A percentile compares a stretch with the other conserved stretches of the same genome.
phyloP scores from a whole-genome alignment of 805 yeast genomes.

The Priceomyces castillae region DNA sequence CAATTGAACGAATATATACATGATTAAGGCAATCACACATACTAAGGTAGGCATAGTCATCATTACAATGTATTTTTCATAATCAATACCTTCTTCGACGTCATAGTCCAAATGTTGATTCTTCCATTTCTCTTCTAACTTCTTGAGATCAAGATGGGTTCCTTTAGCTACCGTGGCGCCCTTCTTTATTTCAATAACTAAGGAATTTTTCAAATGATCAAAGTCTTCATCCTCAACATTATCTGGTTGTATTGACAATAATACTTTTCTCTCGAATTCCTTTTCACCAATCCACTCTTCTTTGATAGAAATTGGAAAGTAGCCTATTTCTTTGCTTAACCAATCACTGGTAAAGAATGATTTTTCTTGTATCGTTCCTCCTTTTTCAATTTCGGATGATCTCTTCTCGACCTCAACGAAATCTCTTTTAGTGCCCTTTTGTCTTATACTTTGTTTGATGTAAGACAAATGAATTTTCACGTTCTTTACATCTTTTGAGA shows the following conservation, averaged over 20 bases:
- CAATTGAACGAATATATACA: slow-evolving; percentile 61
- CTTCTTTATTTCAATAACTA: slow-evolving; percentile 46
- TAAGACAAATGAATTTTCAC: slow-evolving; percentile 68
- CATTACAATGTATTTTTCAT: slow-evolving; percentile 60
- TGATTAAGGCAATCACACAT: slow-evolving; percentile 52
- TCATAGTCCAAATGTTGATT: slow-evolving; percentile 18
- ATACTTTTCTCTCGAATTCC: slow-evolving; percentile 53
- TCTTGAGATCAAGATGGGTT: slow-evolving; percentile 41
- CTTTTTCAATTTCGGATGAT: slow-evolving; percentile 36
- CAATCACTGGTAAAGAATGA: slow-evolving; percentile 73
- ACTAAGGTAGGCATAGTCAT: slow-evolving; percentile 69
- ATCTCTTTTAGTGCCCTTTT: slow-evolving; percentile 56
- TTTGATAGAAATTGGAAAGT: slow-evolving; percentile 56
- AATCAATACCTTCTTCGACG: slow-evolving; percentile 46
- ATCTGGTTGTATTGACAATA: slow-evolving; percentile 74
- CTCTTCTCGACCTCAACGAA: slow-evolving; percentile 23
- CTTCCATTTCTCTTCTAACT: slow-evolving; percentile 30
- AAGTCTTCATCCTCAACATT: slow-evolving; percentile 64
- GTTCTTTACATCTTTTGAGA: slow-evolving; percentile 48
- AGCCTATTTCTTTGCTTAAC: slow-evolving; percentile 61
- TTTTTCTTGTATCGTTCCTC: slow-evolving; percentile 29
- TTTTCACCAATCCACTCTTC: slow-evolving; percentile 58
- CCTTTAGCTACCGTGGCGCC: slow-evolving; percentile 55
- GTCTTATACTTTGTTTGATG: slow-evolving; percentile 52
- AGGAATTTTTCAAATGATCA: slow-evolving; percentile 41